Percentiles rank a stretch among this genome's conserved stretches.
Evolutionary conservation across 306 rosid genomes (phyloP).

Genomic region (Cicer cuneatum): DNA sequence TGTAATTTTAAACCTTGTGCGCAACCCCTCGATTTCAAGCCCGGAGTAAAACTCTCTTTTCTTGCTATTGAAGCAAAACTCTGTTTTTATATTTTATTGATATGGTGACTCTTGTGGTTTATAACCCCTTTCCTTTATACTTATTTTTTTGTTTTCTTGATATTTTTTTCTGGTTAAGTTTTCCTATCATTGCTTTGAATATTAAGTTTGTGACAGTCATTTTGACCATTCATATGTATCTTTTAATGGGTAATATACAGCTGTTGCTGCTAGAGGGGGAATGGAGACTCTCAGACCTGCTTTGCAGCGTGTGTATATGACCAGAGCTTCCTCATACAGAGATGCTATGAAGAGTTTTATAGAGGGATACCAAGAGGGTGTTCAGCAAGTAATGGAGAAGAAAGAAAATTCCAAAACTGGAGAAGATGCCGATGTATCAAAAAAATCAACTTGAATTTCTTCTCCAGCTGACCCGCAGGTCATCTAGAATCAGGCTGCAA

Average conservation of each 20-base stretch:
- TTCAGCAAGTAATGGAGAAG: slow-evolving; percentile 71
- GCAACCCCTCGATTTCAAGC: background rate
- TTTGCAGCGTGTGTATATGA: slow-evolving; percentile 85
- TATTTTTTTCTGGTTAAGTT: slow-evolving; percentile 14
- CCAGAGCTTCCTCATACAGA: slow-evolving; percentile 85
- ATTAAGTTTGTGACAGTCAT: slow-evolving; percentile 30
- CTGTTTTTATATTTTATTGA: slow-evolving; percentile 36
- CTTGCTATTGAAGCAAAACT: slow-evolving; percentile 15
- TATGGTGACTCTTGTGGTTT: slow-evolving; percentile 1
- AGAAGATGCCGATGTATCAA: slow-evolving; percentile 49
- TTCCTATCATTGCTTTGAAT: slow-evolving; percentile 10
- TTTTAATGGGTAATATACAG: slow-evolving; percentile 55
- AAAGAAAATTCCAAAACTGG: slow-evolving; percentile 57
- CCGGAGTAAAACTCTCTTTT: slow-evolving; percentile 10
- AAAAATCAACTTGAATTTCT: slow-evolving; percentile 53
- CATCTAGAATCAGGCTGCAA: slow-evolving; percentile 32
- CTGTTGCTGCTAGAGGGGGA: slow-evolving; percentile 81
- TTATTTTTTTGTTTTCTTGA: background rate
- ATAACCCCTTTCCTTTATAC: slow-evolving; percentile 8
- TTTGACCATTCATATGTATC: slow-evolving; percentile 37
- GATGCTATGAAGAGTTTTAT: slow-evolving; percentile 89
- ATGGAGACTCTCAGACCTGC: slow-evolving; percentile 77
- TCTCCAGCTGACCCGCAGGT: slow-evolving; percentile 10
- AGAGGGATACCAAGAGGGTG: slow-evolving; percentile 82
- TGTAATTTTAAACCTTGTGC: background rate